Evolutionary conservation across 169 alveolate genomes (phyloP).

Genomic region (Theileria sp.): DNA sequence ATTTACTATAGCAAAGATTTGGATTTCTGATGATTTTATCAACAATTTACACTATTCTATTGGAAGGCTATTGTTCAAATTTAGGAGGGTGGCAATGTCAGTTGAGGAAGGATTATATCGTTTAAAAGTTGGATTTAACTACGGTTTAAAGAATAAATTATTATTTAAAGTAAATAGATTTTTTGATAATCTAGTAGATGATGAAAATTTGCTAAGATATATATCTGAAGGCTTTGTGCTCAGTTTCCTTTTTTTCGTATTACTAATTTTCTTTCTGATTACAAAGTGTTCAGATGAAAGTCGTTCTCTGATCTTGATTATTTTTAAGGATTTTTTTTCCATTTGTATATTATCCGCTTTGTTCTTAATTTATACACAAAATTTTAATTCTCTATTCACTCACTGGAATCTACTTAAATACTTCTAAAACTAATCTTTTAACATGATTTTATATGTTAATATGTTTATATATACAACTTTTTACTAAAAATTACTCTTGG

Average conservation of each 20-base stretch:
- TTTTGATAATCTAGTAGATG: neutral
- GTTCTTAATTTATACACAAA: neutral
- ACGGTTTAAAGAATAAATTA: neutral
- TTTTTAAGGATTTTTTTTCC: conserved; percentile 13
- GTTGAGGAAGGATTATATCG: neutral
- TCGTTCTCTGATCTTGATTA: conserved; percentile 5
- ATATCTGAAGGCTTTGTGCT: conserved; percentile 1
- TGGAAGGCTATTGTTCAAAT: neutral
- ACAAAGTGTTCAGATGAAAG: conserved; percentile 15
- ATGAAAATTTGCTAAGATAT: neutral
- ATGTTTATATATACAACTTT: neutral
- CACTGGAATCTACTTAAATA: neutral
- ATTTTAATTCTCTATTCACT: neutral
- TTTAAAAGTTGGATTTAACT: neutral
- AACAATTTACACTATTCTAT: neutral
- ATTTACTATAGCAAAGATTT: neutral
- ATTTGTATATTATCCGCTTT: neutral
- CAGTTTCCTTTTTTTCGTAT: conserved; percentile 1
- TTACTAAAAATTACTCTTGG: neutral
- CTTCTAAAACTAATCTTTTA: neutral
- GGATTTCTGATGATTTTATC: neutral
- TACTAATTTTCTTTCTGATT: conserved; percentile 2
- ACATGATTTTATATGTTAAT: neutral
- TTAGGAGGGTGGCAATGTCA: neutral
- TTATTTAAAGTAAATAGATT: neutral